phyloP scores from a whole-genome alignment of 805 yeast genomes.

The Kluyveromyces siamensis region DNA sequence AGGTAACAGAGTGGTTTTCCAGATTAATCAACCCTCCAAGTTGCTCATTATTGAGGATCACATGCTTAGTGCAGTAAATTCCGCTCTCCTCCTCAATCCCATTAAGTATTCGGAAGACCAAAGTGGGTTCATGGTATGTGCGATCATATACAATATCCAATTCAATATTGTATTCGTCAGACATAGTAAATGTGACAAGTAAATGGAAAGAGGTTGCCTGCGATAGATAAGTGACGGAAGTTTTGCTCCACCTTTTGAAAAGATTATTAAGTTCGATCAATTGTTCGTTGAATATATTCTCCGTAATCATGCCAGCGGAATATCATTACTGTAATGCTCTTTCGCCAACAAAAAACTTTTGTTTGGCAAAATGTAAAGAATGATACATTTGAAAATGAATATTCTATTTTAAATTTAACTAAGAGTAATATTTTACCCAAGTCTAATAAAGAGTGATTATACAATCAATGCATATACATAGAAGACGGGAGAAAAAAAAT shows the following conservation, averaged over 20 bases:
- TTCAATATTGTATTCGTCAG: slow-evolving; percentile 7
- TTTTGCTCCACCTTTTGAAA: not conserved
- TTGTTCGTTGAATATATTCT: not conserved
- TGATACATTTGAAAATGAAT: not conserved
- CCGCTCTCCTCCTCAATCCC: slow-evolving; percentile 1
- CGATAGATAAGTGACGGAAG: not conserved
- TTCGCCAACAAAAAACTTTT: too few relatives aligned
- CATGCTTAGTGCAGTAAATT: slow-evolving; percentile 1
- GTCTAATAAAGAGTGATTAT: not conserved
- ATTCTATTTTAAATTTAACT: not conserved
- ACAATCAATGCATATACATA: slow-evolving; percentile 3
- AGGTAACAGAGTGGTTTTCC: not conserved
- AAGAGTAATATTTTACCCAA: not conserved
- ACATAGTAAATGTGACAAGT: not conserved
- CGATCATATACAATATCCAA: slow-evolving; percentile 12
- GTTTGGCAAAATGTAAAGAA: too few relatives aligned
- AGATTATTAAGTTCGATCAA: not conserved
- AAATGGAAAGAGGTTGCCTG: not conserved
- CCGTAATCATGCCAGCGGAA: not conserved
- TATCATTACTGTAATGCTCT: too few relatives aligned
- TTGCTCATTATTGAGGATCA: not conserved
- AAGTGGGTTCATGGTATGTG: slow-evolving; percentile 18
- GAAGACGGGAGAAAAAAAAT: not conserved
- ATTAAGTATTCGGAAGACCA: slow-evolving; percentile 15
- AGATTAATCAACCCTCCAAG: not conserved